Base-by-base conservation (phyloP, 2,329 filamentous ascomycete genomes). In the Neoarthrinium moseri region DNA sequence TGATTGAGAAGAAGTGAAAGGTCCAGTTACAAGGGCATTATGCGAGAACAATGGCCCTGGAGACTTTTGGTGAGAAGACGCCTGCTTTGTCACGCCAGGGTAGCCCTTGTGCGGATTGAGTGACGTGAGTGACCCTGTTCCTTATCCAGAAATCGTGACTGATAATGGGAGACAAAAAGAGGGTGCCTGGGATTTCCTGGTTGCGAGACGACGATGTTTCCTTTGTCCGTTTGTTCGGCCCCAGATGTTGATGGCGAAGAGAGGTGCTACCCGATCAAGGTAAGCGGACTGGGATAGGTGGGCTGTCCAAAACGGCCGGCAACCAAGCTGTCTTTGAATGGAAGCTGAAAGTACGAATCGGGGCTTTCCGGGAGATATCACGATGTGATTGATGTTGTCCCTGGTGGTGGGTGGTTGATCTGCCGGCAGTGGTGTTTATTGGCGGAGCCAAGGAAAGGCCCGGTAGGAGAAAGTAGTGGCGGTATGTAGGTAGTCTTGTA, bases 21-120 rank as follows among this genome's bases (percentile, higher is more conserved):
- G 26, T 26, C 18, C 24, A 38, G 22, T 55, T 38, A 63, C 56
- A 46, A 63, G 55, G 49, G 53, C 59, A 64, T 63, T 64, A 57
- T 43, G 34, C 30, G 23, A 48, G 42, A 48, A 56, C 48, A 57
- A 60, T 49, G 23, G 29, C 6, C 11, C 11, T n/a, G 20, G 21
- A 43, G n/a, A n/a, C 21, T 18, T 18, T 40, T 40, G 37, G 30
- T 21, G n/a, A 43, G 39, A 17, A 17, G 27, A 17, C 12, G 39
- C n/a, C 29, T 34, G 39, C 39, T 33, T 43, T 32, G 26, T 43
- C 27, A 7, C 13, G 39, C 22, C 26, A 23, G 26, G 6, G 17
- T 15, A 17, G n/a, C 10, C 15, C 26, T 30, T 41, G 22, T 23
- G n/a, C 10, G 13, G 36, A 13, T 20, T 38, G 35, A 17, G 35